Percentiles rank a stretch among this genome's conserved stretches.
Conservation (phyloP, 768 basidiomycete genomes). For the Baorangia bicolor region DNA sequence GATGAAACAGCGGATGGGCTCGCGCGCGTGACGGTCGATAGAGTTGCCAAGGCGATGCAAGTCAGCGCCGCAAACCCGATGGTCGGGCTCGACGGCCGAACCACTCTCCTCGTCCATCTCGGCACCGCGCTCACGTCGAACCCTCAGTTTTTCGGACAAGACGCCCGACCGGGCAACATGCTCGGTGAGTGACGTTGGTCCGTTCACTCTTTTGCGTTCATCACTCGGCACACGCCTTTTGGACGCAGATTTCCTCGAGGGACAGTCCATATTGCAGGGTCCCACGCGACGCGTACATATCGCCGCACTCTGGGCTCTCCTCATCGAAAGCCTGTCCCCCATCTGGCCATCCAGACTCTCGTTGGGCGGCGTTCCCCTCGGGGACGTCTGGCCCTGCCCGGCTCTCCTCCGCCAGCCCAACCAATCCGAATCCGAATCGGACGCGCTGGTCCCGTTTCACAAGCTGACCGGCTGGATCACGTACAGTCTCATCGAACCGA, state of each 20-base stretch:
- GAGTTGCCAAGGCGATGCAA: conserved; percentile 72
- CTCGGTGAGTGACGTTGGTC: conserved; percentile 70
- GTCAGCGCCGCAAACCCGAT: conserved; percentile 77
- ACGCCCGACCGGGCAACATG: conserved; percentile 79
- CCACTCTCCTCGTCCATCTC: conserved; percentile 72
- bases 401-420: conserved; percentile 41
- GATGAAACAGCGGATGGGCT: conserved; percentile 65
- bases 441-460: conserved; percentile 88
- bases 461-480: conserved; percentile 95
- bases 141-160: conserved; percentile 68
- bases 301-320: conserved; percentile 73
- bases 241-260: conserved; percentile 63
- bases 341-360: conserved; percentile 85
- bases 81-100: conserved; percentile 86
- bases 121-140: conserved; percentile 64
- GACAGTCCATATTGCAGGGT: conserved; percentile 46
- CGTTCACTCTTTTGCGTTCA: too few relatives aligned
- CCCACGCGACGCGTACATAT: conserved; percentile 58
- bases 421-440: conserved; percentile 44
- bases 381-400: conserved; percentile 92
- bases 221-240: background rate
- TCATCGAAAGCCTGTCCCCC: conserved; percentile 78
- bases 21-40: conserved; percentile 55
- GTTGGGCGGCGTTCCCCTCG: conserved; percentile 69
- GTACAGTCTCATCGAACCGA: conserved; percentile 83